phyloP scores from a whole-genome alignment of 2,329 filamentous ascomycete species.

The Aschersonia sp. region DNA sequence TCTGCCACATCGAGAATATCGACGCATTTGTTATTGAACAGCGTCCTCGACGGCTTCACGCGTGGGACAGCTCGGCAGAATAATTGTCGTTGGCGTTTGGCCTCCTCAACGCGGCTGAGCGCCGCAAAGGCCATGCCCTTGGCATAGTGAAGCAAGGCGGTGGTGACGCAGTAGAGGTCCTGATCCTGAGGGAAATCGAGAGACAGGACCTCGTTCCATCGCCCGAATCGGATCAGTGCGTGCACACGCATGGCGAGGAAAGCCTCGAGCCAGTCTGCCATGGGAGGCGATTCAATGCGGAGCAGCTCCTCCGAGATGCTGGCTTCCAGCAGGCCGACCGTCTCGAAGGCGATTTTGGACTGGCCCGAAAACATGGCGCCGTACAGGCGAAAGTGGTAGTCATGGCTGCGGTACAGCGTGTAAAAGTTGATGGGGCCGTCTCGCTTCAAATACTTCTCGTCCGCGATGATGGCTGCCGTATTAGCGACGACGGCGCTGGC shows the following conservation, averaged over 20 bases:
- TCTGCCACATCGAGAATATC: conserved; percentile 48
- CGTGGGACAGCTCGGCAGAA: conserved; percentile 35
- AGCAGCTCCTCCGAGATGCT: conserved; percentile 50
- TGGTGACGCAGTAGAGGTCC: conserved; percentile 53
- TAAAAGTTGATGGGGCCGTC: conserved; percentile 58
- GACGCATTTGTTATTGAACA: conserved; percentile 23
- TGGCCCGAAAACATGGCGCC: conserved; percentile 65
- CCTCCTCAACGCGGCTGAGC: conserved; percentile 36
- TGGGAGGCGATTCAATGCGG: conserved; percentile 49
- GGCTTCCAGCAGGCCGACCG: conserved; percentile 41
- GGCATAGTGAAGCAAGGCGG: conserved; percentile 53
- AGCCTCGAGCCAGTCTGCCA: conserved; percentile 67
- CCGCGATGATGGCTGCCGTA: conserved; percentile 48
- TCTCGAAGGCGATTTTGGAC: conserved; percentile 45
- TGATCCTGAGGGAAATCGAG: conserved; percentile 41
- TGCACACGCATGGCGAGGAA: conserved; percentile 56
- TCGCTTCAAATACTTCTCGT: conserved; percentile 48
- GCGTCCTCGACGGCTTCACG: conserved; percentile 44
- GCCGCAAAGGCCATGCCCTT: conserved; percentile 53
- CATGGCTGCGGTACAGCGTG: conserved; percentile 59
- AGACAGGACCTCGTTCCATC: conserved; percentile 50
- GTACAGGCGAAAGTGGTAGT: conserved; percentile 64
- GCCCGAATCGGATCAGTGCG: conserved; percentile 57
- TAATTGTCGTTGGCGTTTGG: conserved; percentile 30
- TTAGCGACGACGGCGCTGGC: conserved; percentile 52